Evolutionary conservation across 2,329 filamentous ascomycete species (phyloP).

Genomic region (Nigrograna mackinnonii): DNA sequence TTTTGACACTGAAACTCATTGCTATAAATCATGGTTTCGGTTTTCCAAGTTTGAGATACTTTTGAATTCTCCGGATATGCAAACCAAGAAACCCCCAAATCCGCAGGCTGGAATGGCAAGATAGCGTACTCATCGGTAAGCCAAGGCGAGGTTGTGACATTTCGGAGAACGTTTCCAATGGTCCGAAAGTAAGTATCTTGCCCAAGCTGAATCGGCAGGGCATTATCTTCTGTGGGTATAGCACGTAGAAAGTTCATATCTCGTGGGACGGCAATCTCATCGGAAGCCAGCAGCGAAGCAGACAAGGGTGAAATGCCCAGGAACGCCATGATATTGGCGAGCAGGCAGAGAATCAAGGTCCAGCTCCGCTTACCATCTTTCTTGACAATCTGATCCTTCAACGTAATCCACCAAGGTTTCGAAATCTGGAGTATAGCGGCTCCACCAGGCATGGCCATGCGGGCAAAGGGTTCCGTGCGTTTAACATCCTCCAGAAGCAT

Average conservation of each 20-base stretch:
- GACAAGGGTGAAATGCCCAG: slow-evolving; percentile 19
- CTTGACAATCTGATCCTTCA: not conserved
- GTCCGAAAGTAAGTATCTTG: slow-evolving; percentile 25
- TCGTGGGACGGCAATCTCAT: slow-evolving; percentile 8
- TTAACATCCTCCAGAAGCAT: slow-evolving; percentile 25
- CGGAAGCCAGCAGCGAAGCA: slow-evolving; percentile 14
- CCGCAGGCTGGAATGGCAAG: slow-evolving; percentile 24
- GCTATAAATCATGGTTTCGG: not conserved
- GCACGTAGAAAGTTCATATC: not conserved
- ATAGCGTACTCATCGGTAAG: slow-evolving; percentile 25
- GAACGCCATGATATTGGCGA: slow-evolving; percentile 14
- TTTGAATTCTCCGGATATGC: too few relatives aligned
- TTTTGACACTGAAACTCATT: slow-evolving; percentile 2
- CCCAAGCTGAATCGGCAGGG: not conserved
- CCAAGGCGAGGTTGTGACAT: slow-evolving; percentile 31
- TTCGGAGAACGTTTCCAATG: slow-evolving; percentile 23
- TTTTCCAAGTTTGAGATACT: slow-evolving; percentile 4
- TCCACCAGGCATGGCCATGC: slow-evolving; percentile 15
- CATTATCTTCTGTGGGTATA: not conserved
- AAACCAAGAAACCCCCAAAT: too few relatives aligned
- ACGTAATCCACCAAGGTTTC: not conserved
- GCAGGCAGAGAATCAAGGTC: slow-evolving; percentile 7
- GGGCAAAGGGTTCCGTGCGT: slow-evolving; percentile 28
- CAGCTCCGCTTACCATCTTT: slow-evolving; percentile 13
- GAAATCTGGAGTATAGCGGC: slow-evolving; percentile 1